phyloP scores from a whole-genome alignment of 2,329 filamentous ascomycete genomes.

The Metarhizium anisopliae region DNA sequence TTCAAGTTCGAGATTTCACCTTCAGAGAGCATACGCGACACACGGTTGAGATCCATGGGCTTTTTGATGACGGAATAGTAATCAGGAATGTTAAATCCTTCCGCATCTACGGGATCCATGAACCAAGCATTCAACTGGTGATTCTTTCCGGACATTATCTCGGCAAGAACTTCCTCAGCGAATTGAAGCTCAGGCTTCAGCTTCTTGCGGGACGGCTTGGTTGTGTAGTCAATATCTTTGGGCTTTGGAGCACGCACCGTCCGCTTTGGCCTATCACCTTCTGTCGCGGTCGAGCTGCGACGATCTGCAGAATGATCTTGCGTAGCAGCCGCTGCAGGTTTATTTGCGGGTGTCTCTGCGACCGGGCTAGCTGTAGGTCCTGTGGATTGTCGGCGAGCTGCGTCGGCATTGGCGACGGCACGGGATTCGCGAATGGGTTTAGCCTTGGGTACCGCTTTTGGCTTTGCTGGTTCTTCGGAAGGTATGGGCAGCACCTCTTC shows the following conservation, averaged over 20 bases:
- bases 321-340: constrained; percentile 10
- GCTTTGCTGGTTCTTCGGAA: constrained; percentile 47
- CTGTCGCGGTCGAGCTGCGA: constrained; percentile 69
- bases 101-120: constrained; percentile 78
- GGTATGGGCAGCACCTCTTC: constrained; percentile 34
- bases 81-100: constrained; percentile 84
- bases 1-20: constrained; percentile 75
- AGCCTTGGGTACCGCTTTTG: constrained; percentile 37
- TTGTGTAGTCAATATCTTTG: constrained; percentile 82
- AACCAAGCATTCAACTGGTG: constrained; percentile 63
- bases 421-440: constrained; percentile 28
- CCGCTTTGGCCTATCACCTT: constrained; percentile 77
- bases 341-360: constrained; percentile 13
- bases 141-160: constrained; percentile 69
- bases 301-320: constrained; percentile 15
- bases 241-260: constrained; percentile 87
- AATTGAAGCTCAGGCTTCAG: constrained; percentile 83
- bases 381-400: constrained; percentile 19
- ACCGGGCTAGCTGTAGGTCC: constrained; percentile 21
- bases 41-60: constrained; percentile 89
- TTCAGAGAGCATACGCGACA: constrained; percentile 63
- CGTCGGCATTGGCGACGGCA: constrained; percentile 15
- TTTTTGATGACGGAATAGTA: constrained; percentile 94
- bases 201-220: constrained; percentile 73
- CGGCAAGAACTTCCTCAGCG: constrained; percentile 70